phyloP scores from a whole-genome alignment of 2,329 filamentous ascomycete genomes.

The Talaromyces islandicus region DNA sequence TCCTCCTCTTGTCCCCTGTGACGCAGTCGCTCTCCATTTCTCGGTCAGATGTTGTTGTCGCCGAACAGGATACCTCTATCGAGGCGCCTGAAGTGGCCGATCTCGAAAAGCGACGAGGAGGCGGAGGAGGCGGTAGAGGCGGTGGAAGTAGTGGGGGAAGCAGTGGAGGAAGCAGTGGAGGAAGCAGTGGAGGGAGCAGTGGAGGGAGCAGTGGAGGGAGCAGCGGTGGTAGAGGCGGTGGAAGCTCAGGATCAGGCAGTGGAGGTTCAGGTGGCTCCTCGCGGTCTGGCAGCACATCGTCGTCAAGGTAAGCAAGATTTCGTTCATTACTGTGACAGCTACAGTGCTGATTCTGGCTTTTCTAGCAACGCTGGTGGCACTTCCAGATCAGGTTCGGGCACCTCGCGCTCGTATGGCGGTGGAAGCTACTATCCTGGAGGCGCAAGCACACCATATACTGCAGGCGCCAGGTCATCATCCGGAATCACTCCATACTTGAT shows the following conservation, averaged over 20 bases:
- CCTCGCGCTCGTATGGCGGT: constrained; percentile 28
- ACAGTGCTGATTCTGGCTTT: neutral
- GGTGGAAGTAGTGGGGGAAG: constrained; percentile 19
- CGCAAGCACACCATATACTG: constrained; percentile 44
- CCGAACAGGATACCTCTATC: constrained; percentile 10
- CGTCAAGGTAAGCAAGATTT: constrained; percentile 5
- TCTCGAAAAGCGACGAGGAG: constrained; percentile 46
- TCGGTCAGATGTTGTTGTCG: constrained; percentile 16
- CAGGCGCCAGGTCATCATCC: constrained; percentile 40
- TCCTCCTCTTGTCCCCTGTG: constrained; percentile 23
- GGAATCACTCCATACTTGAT: constrained; percentile 47
- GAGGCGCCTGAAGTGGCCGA: constrained; percentile 15
- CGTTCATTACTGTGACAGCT: neutral
- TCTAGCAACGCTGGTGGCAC: constrained; percentile 7
- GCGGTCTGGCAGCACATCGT: constrained; percentile 2
- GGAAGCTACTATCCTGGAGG: constrained; percentile 53
- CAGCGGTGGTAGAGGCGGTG: constrained; percentile 18
- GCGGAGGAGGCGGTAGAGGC: constrained; percentile 39
- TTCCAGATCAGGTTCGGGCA: constrained; percentile 3
- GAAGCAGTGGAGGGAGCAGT: neutral
- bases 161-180: constrained; percentile 1
- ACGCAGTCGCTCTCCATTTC: constrained; percentile 24
- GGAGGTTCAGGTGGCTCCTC: constrained; percentile 6
- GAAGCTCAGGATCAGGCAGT: constrained; percentile 16
- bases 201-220: no score